These are phyloP conservation scores for Filosporella fistucella DNA, from an alignment of 495 filamentous ascomycete genomes.

Conservation along the genomic window DNA sequence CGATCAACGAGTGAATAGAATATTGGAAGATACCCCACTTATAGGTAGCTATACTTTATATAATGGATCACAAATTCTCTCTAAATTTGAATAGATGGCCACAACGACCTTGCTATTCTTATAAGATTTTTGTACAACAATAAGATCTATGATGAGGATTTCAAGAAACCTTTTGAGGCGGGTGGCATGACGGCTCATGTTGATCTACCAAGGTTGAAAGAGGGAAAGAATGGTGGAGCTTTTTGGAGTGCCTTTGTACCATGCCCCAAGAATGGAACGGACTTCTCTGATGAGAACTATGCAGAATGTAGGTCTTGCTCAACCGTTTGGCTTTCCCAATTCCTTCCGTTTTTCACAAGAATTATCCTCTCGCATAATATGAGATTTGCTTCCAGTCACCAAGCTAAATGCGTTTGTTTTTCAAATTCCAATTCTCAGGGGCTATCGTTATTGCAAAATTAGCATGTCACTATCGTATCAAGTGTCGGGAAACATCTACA, in stretches of 20 bases:
- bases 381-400: no score
- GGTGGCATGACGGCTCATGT: conserved; percentile 69
- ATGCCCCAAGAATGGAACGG: conserved; percentile 65
- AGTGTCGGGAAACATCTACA: no score
- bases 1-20: conserved; percentile 62
- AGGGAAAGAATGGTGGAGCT: conserved; percentile 62
- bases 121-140: conserved; percentile 67
- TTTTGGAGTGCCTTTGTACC: conserved; percentile 90
- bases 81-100: conserved; percentile 62
- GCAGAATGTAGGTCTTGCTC: conserved; percentile 30
- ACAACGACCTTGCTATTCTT: conserved; percentile 80
- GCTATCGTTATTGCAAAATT: no score
- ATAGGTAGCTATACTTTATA: conserved; percentile 52
- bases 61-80: conserved; percentile 5
- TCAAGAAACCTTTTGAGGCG: conserved; percentile 62
- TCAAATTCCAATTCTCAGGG: no score
- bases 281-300: conserved; percentile 75
- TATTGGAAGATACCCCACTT: conserved; percentile 69
- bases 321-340: no score
- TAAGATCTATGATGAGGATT: conserved; percentile 70
- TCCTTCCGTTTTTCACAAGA: no score
- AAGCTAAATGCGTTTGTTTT: no score
- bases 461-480: no score
- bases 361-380: no score
- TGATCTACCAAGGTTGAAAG: conserved; percentile 63